Evolutionary conservation across 768 basidiomycete species (phyloP).

Genomic region (Leucosporidium creatinivorum): DNA sequence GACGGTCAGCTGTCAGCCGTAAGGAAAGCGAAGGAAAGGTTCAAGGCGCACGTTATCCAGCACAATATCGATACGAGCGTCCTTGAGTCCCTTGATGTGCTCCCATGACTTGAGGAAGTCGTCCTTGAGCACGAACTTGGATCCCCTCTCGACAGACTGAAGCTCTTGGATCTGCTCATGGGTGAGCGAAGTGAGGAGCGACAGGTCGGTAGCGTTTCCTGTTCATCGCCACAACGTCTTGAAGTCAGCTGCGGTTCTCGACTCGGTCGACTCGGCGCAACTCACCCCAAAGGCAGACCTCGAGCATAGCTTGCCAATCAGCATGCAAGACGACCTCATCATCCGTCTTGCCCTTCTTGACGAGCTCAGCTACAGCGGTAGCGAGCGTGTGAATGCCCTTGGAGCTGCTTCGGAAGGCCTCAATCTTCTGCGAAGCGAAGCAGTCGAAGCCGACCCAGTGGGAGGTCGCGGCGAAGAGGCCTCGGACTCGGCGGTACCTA

Average conservation of each 20-base stretch:
- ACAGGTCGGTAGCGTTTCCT: constrained; percentile 97
- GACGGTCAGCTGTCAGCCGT: neutral
- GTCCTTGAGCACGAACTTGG: constrained; percentile 72
- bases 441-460: constrained; percentile 76
- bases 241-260: neutral
- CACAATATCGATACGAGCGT: constrained; percentile 67
- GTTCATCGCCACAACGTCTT: constrained; percentile 8
- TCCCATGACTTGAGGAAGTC: constrained; percentile 71
- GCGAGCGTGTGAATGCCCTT: constrained; percentile 53
- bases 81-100: constrained; percentile 54
- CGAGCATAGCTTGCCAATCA: constrained; percentile 74
- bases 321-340: constrained; percentile 55
- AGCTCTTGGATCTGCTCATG: constrained; percentile 72
- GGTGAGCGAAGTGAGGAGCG: constrained; percentile 76
- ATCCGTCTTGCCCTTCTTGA: constrained; percentile 47
- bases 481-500: constrained; percentile 77
- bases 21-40: neutral
- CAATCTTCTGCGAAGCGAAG: constrained; percentile 68
- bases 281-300: constrained; percentile 70
- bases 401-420: constrained; percentile 59
- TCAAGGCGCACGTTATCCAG: constrained; percentile 59
- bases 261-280: neutral
- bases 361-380: constrained; percentile 61
- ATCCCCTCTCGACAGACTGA: constrained; percentile 68
- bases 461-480: constrained; percentile 58